Percentiles rank a stretch among this genome's conserved stretches.
Evolutionary conservation across 2,329 filamentous ascomycete species (phyloP).

Genomic region (Teratosphaeria gauchensis): DNA sequence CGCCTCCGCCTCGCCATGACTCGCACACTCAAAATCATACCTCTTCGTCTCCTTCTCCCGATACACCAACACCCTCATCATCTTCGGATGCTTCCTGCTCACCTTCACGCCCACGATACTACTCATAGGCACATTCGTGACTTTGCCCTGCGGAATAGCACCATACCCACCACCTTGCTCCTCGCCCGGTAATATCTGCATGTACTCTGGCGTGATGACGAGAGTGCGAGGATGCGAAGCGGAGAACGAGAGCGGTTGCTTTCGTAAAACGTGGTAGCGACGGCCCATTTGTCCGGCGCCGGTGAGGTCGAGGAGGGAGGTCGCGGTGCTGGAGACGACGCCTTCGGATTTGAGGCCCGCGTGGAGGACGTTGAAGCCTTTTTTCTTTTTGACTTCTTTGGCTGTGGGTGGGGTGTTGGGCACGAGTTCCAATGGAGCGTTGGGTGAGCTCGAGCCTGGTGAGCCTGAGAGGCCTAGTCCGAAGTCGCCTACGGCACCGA

Average conservation of each 20-base stretch:
- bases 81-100: conserved; percentile 66
- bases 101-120: conserved; percentile 77
- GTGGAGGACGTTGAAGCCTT: conserved; percentile 36
- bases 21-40: conserved; percentile 77
- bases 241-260: conserved; percentile 73
- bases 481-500: conserved; percentile 56
- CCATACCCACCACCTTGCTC: conserved; percentile 8
- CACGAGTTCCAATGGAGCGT: conserved; percentile 50
- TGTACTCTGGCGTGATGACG: conserved; percentile 75
- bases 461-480: conserved; percentile 59
- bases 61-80: conserved; percentile 71
- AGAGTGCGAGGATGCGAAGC: conserved; percentile 66
- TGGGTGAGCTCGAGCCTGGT: conserved; percentile 60
- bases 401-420: conserved; percentile 29
- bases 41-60: conserved; percentile 67
- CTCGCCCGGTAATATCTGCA: conserved; percentile 63
- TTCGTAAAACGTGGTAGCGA: conserved; percentile 70
- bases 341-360: conserved; percentile 46
- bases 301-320: conserved; percentile 34
- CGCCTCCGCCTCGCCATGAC: conserved; percentile 61
- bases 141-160: conserved; percentile 37
- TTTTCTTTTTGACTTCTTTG: conserved; percentile 19
- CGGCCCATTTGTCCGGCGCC: conserved; percentile 33
- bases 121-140: conserved; percentile 71
- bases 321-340: conserved; percentile 11